Evolutionary conservation across 768 basidiomycete genomes (phyloP).

Genomic region (Pleurotus cornucopiae): DNA sequence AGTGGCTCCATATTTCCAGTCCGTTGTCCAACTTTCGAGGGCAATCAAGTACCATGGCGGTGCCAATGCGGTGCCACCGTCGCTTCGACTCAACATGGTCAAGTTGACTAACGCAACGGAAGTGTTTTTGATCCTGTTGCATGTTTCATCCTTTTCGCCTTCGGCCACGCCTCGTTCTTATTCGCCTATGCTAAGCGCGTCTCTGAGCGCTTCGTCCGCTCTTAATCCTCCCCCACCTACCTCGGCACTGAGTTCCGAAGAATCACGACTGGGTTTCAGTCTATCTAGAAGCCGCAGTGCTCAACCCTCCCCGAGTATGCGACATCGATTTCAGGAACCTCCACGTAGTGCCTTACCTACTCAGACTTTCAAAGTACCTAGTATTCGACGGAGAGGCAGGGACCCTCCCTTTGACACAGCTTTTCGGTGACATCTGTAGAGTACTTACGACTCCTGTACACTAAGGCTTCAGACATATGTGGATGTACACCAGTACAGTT

Average conservation of each 20-base stretch:
- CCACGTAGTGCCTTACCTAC: slow-evolving; percentile 54
- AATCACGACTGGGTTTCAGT: slow-evolving; percentile 46
- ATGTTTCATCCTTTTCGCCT: slow-evolving; percentile 78
- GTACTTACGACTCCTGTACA: slow-evolving; percentile 5
- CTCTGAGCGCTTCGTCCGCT: slow-evolving; percentile 18
- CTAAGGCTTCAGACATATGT: background rate
- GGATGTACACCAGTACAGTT: too few relatives aligned
- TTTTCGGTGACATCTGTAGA: slow-evolving; percentile 6
- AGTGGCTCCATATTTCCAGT: slow-evolving; percentile 32
- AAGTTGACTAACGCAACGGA: slow-evolving; percentile 80
- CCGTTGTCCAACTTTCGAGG: slow-evolving; percentile 73
- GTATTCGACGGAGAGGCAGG: slow-evolving; percentile 20
- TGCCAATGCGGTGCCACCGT: slow-evolving; percentile 47
- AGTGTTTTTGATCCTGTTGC: slow-evolving; percentile 82
- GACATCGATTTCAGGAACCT: slow-evolving; percentile 27
- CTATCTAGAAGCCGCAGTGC: slow-evolving; percentile 59
- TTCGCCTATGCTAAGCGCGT: slow-evolving; percentile 49
- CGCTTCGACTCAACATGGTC: slow-evolving; percentile 67
- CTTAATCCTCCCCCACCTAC: slow-evolving; percentile 2
- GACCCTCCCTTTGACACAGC: slow-evolving; percentile 6
- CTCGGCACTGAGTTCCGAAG: slow-evolving; percentile 29
- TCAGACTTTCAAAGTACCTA: slow-evolving; percentile 41
- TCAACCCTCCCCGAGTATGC: slow-evolving; percentile 36
- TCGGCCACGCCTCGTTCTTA: slow-evolving; percentile 48
- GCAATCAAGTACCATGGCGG: slow-evolving; percentile 62